Evolutionary conservation across 2,329 filamentous ascomycete genomes (phyloP), one percentile per base, ranked within the genome.

Genomic region (Ophiocordyceps robertsii): DNA sequence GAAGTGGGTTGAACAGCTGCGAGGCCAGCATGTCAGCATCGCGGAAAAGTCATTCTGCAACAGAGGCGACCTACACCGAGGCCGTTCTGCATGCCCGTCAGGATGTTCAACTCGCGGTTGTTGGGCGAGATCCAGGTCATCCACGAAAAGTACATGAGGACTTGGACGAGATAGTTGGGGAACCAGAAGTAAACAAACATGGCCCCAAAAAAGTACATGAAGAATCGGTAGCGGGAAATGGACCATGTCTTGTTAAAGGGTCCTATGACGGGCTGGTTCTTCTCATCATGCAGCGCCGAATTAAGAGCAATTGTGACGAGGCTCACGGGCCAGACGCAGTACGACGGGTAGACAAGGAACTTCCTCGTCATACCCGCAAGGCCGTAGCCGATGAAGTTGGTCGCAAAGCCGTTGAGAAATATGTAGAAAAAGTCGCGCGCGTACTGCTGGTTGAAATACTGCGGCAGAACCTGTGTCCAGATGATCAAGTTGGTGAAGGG

Each of bases 161-260:
- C 67, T 13, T 56, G 56, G 49, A 73, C 74, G 37, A 77, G 51
- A 46, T 66, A 72, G 45, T 68, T 64, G 1, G 72, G 73, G 38
- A 77, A 62, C 67, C 68, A 74, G 47, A 72, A 75, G 51, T 67
- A 76, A 5, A 69, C 48, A 43, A 73, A 74, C 65, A 73, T 73
- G 45, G 55, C 60, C 1, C 47, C 49, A 33, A 69, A 69, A 1
- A 3, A 19, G 63, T 53, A 19, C 29, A 61, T 48, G 51, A 75
- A 75, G 51, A 73, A 70, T 14, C 56, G 62, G 41, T 68, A 63
- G 4, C 69, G 65, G 1, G 66, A 65, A 44, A 68, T 57, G 31
- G 51, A 53, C 59, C 63, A 68, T 12, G 58, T 49, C 38, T 47
- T 58, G 38, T 57, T 58, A 42, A 65, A 59, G 1, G 57, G 48